phyloP scores from a whole-genome alignment of 768 basidiomycete genomes.

The Mycena rebaudengoi region DNA sequence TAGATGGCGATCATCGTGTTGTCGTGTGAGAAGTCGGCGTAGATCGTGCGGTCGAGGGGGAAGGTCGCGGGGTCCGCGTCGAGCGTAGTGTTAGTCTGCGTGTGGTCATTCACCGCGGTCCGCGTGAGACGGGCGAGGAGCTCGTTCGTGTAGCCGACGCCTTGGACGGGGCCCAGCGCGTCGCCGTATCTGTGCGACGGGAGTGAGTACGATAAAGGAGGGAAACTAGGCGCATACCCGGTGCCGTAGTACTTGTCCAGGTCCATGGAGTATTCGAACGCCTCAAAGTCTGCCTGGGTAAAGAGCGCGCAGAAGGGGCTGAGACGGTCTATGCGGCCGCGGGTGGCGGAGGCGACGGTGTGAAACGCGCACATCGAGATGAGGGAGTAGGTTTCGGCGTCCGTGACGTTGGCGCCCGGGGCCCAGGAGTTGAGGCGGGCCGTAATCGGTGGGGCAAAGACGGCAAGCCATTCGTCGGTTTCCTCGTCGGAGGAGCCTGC shows the following conservation, averaged over 20 bases:
- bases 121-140: constrained; percentile 83
- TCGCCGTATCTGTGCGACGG: too few relatives aligned
- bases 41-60: constrained; percentile 70
- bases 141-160: constrained; percentile 90
- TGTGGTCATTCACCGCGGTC: constrained; percentile 68
- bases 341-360: constrained; percentile 51
- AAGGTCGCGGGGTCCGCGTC: constrained; percentile 71
- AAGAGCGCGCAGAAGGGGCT: constrained; percentile 85
- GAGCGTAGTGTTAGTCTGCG: constrained; percentile 81
- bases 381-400: constrained; percentile 63
- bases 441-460: constrained; percentile 64
- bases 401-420: constrained; percentile 66
- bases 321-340: constrained; percentile 28
- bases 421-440: constrained; percentile 66
- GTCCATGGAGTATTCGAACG: constrained; percentile 76
- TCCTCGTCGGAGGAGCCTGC: constrained; percentile 54
- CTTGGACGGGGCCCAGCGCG: constrained; percentile 77
- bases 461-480: constrained; percentile 61
- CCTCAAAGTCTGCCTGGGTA: constrained; percentile 64
- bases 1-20: constrained; percentile 86
- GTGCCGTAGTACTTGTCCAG: constrained; percentile 82
- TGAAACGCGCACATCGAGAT: constrained; percentile 86
- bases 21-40: constrained; percentile 88
- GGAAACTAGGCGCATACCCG: too few relatives aligned
- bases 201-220: too few relatives aligned